Conservation (phyloP, 1,284 basidiomycete genomes). For the Meripilus lineatus region DNA sequence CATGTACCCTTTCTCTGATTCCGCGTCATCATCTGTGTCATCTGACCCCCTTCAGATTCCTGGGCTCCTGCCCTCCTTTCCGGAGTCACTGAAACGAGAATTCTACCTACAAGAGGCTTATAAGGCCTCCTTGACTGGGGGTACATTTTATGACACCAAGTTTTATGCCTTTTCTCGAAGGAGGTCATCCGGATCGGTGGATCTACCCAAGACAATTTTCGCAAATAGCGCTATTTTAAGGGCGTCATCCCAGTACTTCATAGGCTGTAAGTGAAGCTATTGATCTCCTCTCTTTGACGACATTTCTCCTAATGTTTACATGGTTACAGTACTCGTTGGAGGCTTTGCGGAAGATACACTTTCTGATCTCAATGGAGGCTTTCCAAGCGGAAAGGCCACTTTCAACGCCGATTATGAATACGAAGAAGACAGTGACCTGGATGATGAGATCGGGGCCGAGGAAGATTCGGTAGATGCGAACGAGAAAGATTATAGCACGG, state of each 20-base stretch:
- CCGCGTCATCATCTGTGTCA: no score
- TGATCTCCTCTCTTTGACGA: neutral
- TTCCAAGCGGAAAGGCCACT: constrained; percentile 4
- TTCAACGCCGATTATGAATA: constrained; percentile 15
- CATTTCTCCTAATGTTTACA: neutral
- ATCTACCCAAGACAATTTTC: constrained; percentile 9
- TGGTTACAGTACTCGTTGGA: constrained; percentile 1
- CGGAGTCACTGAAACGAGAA: neutral
- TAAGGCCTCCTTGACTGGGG: constrained; percentile 3
- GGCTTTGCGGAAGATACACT: constrained; percentile 11
- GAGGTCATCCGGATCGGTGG: constrained; percentile 3
- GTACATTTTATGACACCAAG: constrained; percentile 13
- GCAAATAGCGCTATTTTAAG: constrained; percentile 12
- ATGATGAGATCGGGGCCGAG: neutral
- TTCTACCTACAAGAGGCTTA: neutral
- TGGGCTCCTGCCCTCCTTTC: no score
- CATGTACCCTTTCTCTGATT: neutral
- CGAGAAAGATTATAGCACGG: neutral
- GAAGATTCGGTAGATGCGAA: constrained; percentile 3
- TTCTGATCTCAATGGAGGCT: constrained; percentile 10
- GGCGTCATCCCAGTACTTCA: constrained; percentile 9
- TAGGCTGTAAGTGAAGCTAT: constrained; percentile 10
- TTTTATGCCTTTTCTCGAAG: constrained; percentile 13
- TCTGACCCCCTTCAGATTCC: no score
- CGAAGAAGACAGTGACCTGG: constrained; percentile 19